Conservation (phyloP, 768 basidiomycete genomes). For the Exidia glandulosa region DNA sequence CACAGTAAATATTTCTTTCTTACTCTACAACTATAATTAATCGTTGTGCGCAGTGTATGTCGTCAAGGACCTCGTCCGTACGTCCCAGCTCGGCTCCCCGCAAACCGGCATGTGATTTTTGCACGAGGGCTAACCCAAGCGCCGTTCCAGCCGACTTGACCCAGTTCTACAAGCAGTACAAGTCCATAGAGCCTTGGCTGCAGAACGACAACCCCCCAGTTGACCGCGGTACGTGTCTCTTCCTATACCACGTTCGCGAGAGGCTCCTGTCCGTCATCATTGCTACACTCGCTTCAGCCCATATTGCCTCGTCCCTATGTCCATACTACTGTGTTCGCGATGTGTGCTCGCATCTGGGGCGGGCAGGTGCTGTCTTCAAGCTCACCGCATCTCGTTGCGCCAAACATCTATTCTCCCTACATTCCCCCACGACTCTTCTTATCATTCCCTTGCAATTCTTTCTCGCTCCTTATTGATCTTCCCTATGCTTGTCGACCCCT, state of each 20-base stretch:
- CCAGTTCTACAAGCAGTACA: conserved; percentile 98
- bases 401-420: too few relatives aligned
- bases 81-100: conserved; percentile 25
- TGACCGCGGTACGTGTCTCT: conserved; percentile 34
- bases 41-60: conserved; percentile 64
- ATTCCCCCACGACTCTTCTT: too few relatives aligned
- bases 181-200: conserved; percentile 94
- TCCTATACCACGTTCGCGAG: too few relatives aligned
- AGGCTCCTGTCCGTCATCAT: too few relatives aligned
- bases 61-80: conserved; percentile 92
- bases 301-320: too few relatives aligned
- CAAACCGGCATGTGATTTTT: too few relatives aligned
- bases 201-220: conserved; percentile 82
- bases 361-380: background rate
- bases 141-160: conserved; percentile 49
- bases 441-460: too few relatives aligned
- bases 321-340: too few relatives aligned
- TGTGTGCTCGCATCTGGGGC: too few relatives aligned
- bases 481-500: too few relatives aligned
- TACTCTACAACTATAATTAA: background rate
- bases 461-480: too few relatives aligned
- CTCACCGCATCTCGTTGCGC: background rate
- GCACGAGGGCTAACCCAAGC: background rate
- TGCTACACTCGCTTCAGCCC: too few relatives aligned
- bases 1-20: conserved; percentile 58